Evolutionary conservation across 768 basidiomycete genomes (phyloP).

Genomic region (Melanogaster broomeanus): DNA sequence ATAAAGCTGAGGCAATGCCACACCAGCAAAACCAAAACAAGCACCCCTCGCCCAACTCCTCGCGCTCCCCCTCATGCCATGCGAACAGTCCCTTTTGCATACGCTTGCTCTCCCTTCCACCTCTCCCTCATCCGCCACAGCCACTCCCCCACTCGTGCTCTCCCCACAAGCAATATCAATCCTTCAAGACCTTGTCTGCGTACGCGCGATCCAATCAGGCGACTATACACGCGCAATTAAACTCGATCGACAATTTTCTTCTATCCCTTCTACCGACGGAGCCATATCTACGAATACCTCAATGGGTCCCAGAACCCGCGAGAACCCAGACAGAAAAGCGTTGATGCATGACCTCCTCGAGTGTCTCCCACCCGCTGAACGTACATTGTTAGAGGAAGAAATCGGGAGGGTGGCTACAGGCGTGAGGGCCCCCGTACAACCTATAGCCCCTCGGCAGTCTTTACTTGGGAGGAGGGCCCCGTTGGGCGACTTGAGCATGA

Average conservation of each 20-base stretch:
- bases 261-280: slow-evolving; percentile 32
- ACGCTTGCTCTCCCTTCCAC: slow-evolving; percentile 61
- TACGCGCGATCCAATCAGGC: slow-evolving; percentile 74
- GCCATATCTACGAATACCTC: slow-evolving; percentile 4
- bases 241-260: slow-evolving; percentile 64
- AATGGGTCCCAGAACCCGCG: slow-evolving; percentile 31
- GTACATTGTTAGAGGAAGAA: slow-evolving; percentile 60
- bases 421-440: slow-evolving; percentile 12
- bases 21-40: slow-evolving; percentile 59
- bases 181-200: slow-evolving; percentile 77
- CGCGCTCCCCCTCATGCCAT: slow-evolving; percentile 62
- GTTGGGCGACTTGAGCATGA: slow-evolving; percentile 43
- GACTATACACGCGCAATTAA: slow-evolving; percentile 73
- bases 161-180: slow-evolving; percentile 52
- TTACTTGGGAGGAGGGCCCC: slow-evolving; percentile 22
- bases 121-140: slow-evolving; percentile 15
- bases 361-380: slow-evolving; percentile 63
- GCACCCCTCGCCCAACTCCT: slow-evolving; percentile 62
- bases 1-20: neutral
- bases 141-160: slow-evolving; percentile 21
- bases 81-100: slow-evolving; percentile 62
- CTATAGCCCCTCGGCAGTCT: slow-evolving; percentile 8
- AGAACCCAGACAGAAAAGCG: slow-evolving; percentile 53
- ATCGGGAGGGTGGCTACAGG: slow-evolving; percentile 41
- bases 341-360: slow-evolving; percentile 73